Evolutionary conservation across 129 eudicot species (phyloP).

Genomic region (Deinandra increscens): DNA sequence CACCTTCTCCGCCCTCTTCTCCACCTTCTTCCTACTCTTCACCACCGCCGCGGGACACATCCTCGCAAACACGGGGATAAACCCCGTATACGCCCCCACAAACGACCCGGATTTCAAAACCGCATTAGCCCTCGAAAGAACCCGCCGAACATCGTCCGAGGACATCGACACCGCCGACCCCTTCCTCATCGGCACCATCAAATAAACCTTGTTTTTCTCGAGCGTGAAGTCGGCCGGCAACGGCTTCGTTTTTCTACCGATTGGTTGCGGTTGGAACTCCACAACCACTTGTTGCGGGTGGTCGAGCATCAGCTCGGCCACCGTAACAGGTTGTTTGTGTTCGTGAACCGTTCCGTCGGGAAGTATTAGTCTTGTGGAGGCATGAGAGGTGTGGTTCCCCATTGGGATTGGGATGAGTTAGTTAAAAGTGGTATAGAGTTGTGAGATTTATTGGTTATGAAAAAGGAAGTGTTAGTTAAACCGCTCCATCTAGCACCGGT

Average conservation of each 20-base stretch:
- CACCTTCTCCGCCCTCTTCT: background rate
- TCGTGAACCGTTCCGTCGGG: slow-evolving; percentile 58
- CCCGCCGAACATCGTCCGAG: slow-evolving; percentile 44
- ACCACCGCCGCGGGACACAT: slow-evolving; percentile 47
- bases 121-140: slow-evolving; percentile 40
- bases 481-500: slow-evolving; percentile 54
- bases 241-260: slow-evolving; percentile 41
- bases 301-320: slow-evolving; percentile 85
- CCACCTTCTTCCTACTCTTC: slow-evolving; percentile 26
- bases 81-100: slow-evolving; percentile 37
- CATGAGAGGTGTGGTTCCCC: slow-evolving; percentile 57
- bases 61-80: slow-evolving; percentile 60
- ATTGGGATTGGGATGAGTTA: slow-evolving; percentile 36
- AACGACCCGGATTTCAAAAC: slow-evolving; percentile 36
- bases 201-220: slow-evolving; percentile 52
- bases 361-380: slow-evolving; percentile 52
- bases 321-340: slow-evolving; percentile 53
- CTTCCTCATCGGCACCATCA: slow-evolving; percentile 59
- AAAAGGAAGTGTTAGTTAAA: slow-evolving; percentile 63
- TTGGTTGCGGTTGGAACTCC: slow-evolving; percentile 39
- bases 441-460: background rate
- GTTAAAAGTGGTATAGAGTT: background rate
- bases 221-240: slow-evolving; percentile 70
- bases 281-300: slow-evolving; percentile 58
- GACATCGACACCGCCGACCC: slow-evolving; percentile 41